Evolutionary conservation across 2,329 filamentous ascomycete species (phyloP).

Genomic region (Ophiostoma sp.): DNA sequence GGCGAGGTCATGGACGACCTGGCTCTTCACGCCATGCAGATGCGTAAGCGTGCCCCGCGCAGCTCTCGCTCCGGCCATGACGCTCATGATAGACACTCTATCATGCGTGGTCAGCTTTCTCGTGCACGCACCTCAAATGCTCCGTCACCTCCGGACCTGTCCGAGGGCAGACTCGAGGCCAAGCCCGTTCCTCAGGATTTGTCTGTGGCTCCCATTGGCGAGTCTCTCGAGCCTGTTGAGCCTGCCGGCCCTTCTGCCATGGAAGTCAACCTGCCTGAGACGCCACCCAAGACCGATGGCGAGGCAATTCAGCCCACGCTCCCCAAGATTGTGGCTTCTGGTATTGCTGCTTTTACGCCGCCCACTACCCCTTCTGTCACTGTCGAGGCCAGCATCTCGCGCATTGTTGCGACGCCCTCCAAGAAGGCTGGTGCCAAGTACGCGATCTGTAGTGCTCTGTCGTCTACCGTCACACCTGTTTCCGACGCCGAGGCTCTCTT

Average conservation of each 20-base stretch:
- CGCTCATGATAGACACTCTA: neutral
- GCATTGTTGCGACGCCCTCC: neutral
- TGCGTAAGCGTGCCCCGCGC: neutral
- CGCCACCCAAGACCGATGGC: neutral
- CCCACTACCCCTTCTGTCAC: neutral
- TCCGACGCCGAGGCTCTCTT: neutral
- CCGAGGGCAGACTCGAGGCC: neutral
- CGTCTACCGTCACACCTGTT: neutral
- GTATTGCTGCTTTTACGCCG: neutral
- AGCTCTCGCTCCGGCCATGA: neutral
- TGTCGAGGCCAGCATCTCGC: neutral
- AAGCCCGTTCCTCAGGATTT: neutral
- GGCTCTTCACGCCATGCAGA: neutral
- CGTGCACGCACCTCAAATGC: neutral
- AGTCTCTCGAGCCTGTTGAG: neutral
- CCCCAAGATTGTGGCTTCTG: neutral
- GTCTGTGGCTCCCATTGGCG: neutral
- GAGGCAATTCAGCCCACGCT: neutral
- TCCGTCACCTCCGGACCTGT: neutral
- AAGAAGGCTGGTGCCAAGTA: neutral
- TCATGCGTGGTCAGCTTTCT: neutral
- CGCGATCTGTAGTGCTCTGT: neutral
- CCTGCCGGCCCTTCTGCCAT: neutral
- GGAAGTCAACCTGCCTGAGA: neutral
- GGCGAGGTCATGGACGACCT: neutral